Conservation (phyloP, 768 basidiomycete genomes). For the Filobasidium floriforme region DNA sequence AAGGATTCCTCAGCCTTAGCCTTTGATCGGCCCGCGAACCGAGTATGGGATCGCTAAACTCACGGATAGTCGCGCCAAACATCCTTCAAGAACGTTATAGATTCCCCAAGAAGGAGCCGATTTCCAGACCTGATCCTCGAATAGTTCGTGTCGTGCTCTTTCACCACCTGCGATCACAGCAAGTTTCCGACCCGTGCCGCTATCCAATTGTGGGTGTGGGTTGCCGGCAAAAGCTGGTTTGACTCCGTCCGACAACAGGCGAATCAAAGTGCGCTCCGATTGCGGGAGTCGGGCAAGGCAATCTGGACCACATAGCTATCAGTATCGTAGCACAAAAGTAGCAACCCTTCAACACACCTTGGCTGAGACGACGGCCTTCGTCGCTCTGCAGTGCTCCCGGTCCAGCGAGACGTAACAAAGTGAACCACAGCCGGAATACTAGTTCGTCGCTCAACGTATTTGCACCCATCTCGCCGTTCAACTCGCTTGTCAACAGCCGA, state of each 20-base stretch:
- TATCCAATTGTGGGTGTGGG: conserved; percentile 19
- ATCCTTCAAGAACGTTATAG: conserved; percentile 16
- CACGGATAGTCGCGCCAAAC: conserved; percentile 13
- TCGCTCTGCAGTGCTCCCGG: background rate
- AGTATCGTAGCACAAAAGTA: background rate
- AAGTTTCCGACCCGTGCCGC: conserved; percentile 16
- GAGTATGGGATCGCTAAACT: conserved; percentile 11
- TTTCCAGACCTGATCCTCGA: conserved; percentile 22
- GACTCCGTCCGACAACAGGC: background rate
- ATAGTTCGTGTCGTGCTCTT: conserved; percentile 14
- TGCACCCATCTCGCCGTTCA: background rate
- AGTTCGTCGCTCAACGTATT: background rate
- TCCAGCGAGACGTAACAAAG: background rate
- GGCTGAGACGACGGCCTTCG: background rate
- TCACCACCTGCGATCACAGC: conserved; percentile 17
- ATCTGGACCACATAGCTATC: background rate
- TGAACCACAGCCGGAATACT: background rate
- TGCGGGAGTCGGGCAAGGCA: background rate
- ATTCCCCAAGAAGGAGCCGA: background rate
- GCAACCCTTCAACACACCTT: background rate
- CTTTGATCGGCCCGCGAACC: too few relatives aligned
- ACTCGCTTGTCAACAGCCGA: background rate
- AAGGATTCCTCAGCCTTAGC: too few relatives aligned
- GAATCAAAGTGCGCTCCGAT: background rate
- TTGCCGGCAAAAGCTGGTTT: conserved; percentile 8